A percentile compares a stretch with the other conserved stretches of the same genome.
These are phyloP conservation scores for Amaranthus palmeri DNA, from an alignment of 148 eudicot species.

Conservation along the genomic window DNA sequence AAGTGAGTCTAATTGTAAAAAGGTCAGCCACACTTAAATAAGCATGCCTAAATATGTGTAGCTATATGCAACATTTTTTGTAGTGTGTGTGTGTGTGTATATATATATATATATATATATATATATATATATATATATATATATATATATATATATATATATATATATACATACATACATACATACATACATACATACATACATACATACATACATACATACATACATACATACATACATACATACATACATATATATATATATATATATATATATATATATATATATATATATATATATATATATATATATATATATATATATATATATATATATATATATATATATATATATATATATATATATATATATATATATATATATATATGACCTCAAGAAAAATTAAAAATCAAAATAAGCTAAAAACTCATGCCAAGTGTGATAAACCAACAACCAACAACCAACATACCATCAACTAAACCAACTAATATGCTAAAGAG, in stretches of 20 bases:
- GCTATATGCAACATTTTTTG: too few species aligned
- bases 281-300: conserved; percentile 3
- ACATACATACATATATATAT: not conserved
- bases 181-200: conserved; percentile 1
- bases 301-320: conserved; percentile 1
- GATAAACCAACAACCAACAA: too few species aligned
- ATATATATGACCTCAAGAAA: not conserved
- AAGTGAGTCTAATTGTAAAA: too few species aligned
- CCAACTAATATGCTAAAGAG: too few species aligned
- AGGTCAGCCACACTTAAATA: too few species aligned
- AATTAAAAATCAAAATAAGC: too few species aligned
- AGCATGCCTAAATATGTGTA: not conserved
- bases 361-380: not conserved
- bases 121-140: conserved; percentile 5
- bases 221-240: conserved; percentile 1
- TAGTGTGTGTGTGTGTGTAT: too few species aligned
- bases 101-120: conserved; percentile 5
- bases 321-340: conserved; percentile 3
- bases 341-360: not conserved
- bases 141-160: not conserved
- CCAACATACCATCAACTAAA: too few species aligned
- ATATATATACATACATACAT: not conserved
- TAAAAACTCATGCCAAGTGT: too few species aligned
- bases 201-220: conserved; percentile 3
- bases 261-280: not conserved